Base-by-base conservation (phyloP, 2,329 filamentous ascomycete genomes). In the Cylindrodendrum hubeiense region DNA sequence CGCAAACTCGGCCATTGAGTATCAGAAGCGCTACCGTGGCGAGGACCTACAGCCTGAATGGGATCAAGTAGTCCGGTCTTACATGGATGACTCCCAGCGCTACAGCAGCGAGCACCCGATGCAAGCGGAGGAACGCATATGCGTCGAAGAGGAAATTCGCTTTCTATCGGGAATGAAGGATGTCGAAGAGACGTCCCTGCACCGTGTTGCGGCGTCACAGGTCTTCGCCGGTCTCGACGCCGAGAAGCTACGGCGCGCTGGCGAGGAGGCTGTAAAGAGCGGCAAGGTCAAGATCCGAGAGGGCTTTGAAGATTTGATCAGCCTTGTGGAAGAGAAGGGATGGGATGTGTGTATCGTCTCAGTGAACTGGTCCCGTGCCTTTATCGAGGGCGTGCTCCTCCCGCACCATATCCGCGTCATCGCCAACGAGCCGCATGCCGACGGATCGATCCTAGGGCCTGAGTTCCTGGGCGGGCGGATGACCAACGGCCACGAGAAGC, bases 341-440 rank as follows among this genome's bases (percentile, higher is more conserved):
- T 84, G 82, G 80, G 67, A 70, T 1, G 76, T 84, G 26, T 79
- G 79, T 46, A 74, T 88, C 17, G 75, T 87, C 26, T 87, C 85
- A 5, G 83, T 87, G 43, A 87, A 86, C 69, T 86, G 84, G 84
- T 86, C 84, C 9, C 67, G 73, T 1, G 78, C 80, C 5, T 86
- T 86, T 66, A 84, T 86, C 66, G 71, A 77, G 26, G 84, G 84
- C 47, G 83, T 79, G 7, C 74, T 86, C 21, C 75, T 74, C 44
- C 75, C 71, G 17, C 73, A 71, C 33, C 61, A 65, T 7, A 66
- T 84, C 3, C 63, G 69, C 26, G 70, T 87, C 24, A 71, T 84
- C 10, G 81, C 85, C 64, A 88, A 88, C 68, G 79, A 82, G 19
- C 74, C 84, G 10, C 68, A 69, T 3, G 64, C 69, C 1, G 76